phyloP scores from a whole-genome alignment of 257 asterid species.

The Eucommia ulmoides region DNA sequence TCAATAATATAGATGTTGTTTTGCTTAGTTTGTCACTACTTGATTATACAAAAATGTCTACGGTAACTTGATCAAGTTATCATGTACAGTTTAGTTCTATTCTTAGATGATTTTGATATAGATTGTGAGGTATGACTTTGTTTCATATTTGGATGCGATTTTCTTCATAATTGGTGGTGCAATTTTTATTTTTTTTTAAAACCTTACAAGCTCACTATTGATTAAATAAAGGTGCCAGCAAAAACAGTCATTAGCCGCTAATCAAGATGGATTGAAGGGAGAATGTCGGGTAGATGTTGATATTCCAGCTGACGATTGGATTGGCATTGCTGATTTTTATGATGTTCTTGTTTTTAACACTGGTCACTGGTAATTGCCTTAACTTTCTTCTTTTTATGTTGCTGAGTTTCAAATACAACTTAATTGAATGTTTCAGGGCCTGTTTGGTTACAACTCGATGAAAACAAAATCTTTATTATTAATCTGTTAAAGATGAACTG shows the following conservation, averaged over 20 bases:
- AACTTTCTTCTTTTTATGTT: constrained; percentile 8
- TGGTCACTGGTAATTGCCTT: constrained; percentile 75
- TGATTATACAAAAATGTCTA: no score
- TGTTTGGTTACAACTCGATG: not conserved
- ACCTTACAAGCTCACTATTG: constrained; percentile 56
- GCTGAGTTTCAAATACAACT: not conserved
- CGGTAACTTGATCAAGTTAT: no score
- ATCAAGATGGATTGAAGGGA: constrained; percentile 46
- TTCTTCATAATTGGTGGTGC: not conserved
- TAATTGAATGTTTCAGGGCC: not conserved
- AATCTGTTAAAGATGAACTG: not conserved
- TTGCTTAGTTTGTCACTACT: no score
- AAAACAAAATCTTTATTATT: not conserved
- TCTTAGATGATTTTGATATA: not conserved
- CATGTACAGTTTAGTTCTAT: not conserved
- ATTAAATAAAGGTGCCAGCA: constrained; percentile 75
- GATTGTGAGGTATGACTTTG: not conserved
- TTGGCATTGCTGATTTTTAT: constrained; percentile 56
- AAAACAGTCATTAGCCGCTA: constrained; percentile 31
- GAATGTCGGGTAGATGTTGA: constrained; percentile 75
- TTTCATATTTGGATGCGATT: not conserved
- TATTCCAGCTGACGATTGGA: constrained; percentile 80
- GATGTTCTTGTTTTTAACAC: constrained; percentile 82
- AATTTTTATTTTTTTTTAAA: constrained; percentile 1
- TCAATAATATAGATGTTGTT: no score